Conservation (phyloP, 441 rosid species). For the Populus hybrid region DNA sequence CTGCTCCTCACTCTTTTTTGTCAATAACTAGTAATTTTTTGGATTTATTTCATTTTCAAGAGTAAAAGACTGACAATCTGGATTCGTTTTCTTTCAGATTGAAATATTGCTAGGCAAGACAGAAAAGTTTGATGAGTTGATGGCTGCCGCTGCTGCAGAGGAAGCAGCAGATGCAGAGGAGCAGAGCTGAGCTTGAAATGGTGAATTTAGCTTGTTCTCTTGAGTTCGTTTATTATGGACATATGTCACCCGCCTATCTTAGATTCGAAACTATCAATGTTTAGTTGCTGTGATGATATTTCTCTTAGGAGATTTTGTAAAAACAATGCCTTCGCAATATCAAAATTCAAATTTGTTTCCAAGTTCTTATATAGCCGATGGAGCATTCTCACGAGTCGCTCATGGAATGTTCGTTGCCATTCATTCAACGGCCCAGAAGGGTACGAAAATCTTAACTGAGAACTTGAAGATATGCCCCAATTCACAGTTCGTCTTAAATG, state of each 20-base stretch:
- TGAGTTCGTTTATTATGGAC: background rate
- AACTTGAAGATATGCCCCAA: background rate
- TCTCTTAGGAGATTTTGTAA: constrained; percentile 28
- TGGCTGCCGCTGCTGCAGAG: constrained; percentile 61
- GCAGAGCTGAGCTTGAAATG: constrained; percentile 36
- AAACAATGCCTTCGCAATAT: constrained; percentile 10
- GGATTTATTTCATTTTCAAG: background rate
- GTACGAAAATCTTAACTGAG: background rate
- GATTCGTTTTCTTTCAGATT: constrained; percentile 33
- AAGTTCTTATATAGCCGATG: background rate
- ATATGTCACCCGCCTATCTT: constrained; percentile 1
- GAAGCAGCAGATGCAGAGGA: constrained; percentile 44
- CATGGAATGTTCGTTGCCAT: background rate
- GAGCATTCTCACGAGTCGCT: background rate
- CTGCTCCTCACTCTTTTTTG: background rate
- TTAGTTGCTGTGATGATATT: constrained; percentile 4
- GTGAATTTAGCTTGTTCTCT: constrained; percentile 2
- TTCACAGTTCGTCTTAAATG: background rate
- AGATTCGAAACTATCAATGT: constrained; percentile 10
- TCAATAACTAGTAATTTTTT: background rate
- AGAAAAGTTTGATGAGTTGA: constrained; percentile 65
- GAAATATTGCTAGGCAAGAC: constrained; percentile 63
- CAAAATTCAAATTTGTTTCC: constrained; percentile 23
- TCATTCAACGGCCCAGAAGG: background rate
- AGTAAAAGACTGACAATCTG: constrained; percentile 4